Evolutionary conservation across 2,329 filamentous ascomycete species (phyloP), one percentile per base, ranked within the genome.

Genomic region (Ascochyta pisi): DNA sequence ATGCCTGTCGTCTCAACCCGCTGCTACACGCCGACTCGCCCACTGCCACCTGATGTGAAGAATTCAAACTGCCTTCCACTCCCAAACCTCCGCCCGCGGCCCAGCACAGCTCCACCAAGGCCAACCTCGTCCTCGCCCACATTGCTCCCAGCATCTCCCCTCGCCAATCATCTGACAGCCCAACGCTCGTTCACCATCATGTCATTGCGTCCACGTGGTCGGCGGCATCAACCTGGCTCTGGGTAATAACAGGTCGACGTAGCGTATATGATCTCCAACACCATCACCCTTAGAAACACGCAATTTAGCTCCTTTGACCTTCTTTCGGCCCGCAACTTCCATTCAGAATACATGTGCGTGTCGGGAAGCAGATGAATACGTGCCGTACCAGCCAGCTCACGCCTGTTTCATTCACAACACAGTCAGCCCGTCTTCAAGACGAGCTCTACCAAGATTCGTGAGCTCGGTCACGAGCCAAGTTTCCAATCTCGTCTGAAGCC

Each of bases 201-300:
- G 48, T 35, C 49, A 33, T 27, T 52, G 38, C 47, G 48, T 41
- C 53, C 53, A 59, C 57, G 53, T 53, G 57, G 57, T 45, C 15
- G 45, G 29, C 34, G 31, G 47, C 57, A 50, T 59, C 40, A 50
- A 49, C 57, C 52, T 46, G 52, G 51, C 48, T 34, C 8, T 35
- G 42, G 51, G 41, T 38, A 55, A 56, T 56, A 56, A 50, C 43
- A 41, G 23, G 26, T n/a, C 27, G n/a, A 13, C 19, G 31, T 45
- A 46, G 47, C 48, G 27, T 51, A 56, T 48, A 56, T 55, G 39
- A 56, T 59, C 50, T 57, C 49, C 54, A 53, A 45, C 54, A 53
- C 49, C 52, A 57, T 49, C 48, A 19, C 54, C 44, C 37, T 56
- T 50, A 10, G 42, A 29, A 27, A 10, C 31, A 15, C 15, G 41